Percentiles rank a stretch among this genome's conserved stretches.
phyloP scores from a whole-genome alignment of 1,284 basidiomycete species.

The Stereum hirsutum region DNA sequence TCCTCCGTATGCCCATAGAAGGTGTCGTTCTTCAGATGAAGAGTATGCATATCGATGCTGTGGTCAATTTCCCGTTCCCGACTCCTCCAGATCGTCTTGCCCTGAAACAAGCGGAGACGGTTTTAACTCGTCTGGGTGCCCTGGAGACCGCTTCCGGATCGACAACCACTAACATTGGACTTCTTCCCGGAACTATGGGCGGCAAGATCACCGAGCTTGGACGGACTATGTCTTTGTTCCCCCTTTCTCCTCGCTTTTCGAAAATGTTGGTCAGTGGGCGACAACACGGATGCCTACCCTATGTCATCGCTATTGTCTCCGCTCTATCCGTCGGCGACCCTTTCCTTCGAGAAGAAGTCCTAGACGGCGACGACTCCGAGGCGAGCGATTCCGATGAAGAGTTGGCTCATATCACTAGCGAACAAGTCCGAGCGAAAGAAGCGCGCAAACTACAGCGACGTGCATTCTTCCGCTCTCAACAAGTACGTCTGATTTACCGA shows the following conservation, averaged over 20 bases:
- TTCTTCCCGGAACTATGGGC: conserved; percentile 25
- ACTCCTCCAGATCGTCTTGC: conserved; percentile 85
- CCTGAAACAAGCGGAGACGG: conserved; percentile 76
- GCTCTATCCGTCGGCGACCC: conserved; percentile 94
- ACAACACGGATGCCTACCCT: conserved; percentile 88
- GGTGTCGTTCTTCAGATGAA: conserved; percentile 99
- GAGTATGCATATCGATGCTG: conserved; percentile 96
- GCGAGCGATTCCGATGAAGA: conserved; percentile 28
- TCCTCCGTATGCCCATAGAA: conserved; percentile 93
- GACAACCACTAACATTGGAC: conserved; percentile 7
- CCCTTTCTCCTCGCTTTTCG: conserved; percentile 87
- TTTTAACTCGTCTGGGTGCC: conserved; percentile 81
- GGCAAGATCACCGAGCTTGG: conserved; percentile 84
- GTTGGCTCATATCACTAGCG: conserved; percentile 46
- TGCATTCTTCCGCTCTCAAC: conserved; percentile 74
- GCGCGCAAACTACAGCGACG: conserved; percentile 53
- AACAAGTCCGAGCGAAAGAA: conserved; percentile 60
- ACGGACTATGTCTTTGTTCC: conserved; percentile 87
- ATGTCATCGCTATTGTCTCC: conserved; percentile 88
- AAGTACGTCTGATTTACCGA: conserved; percentile 33
- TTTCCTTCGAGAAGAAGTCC: conserved; percentile 78
- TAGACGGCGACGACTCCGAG: conserved; percentile 29
- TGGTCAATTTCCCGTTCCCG: conserved; percentile 97
- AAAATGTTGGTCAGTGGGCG: conserved; percentile 92
- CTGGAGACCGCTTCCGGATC: conserved; percentile 36